A percentile compares a stretch with the other conserved stretches of the same genome.
phyloP scores from a whole-genome alignment of 805 yeast species.

The Deakozyma indianensis region DNA sequence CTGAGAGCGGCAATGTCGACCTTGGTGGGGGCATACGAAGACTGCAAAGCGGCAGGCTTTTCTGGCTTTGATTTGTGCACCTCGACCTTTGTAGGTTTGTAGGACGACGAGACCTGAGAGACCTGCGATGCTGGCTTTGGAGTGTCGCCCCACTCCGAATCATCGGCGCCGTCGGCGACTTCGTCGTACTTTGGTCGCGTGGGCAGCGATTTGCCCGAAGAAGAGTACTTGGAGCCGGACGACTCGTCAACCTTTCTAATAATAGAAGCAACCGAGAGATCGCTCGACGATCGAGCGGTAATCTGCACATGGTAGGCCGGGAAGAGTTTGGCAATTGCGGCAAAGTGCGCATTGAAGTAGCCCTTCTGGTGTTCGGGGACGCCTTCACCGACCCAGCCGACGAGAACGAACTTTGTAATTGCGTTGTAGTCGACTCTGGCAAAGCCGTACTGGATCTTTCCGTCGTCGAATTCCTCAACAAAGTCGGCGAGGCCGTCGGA shows the following conservation, averaged over 20 bases:
- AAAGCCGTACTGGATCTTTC: conserved; percentile 80
- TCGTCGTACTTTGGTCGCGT: conserved; percentile 23
- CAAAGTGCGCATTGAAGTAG: conserved; percentile 28
- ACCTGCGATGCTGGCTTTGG: conserved; percentile 16
- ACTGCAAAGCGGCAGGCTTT: conserved; percentile 9
- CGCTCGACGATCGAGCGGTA: conserved; percentile 91
- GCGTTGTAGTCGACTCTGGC: conserved; percentile 81
- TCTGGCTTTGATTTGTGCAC: conserved; percentile 15
- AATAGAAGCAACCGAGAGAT: conserved; percentile 66
- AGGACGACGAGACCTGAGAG: conserved; percentile 42
- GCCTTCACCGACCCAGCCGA: conserved; percentile 93
- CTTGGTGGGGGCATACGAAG: conserved; percentile 22
- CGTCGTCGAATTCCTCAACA: conserved; percentile 69
- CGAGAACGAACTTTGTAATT: conserved; percentile 67
- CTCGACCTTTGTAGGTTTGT: conserved; percentile 51
- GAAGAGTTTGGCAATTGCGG: conserved; percentile 25
- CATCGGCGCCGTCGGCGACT: conserved; percentile 23
- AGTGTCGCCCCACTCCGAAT: conserved; percentile 61
- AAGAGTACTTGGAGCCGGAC: conserved; percentile 89
- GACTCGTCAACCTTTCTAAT: conserved; percentile 71
- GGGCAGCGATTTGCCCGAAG: conserved; percentile 21
- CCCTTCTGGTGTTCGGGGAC: conserved; percentile 46
- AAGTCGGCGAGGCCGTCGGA: conserved; percentile 62
- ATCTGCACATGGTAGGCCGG: conserved; percentile 87
- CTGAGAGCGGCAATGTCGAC: conserved; percentile 21